Evolutionary conservation across 1,139 yeast species (phyloP).

Genomic region (Zygotorulaspora mrakii): DNA sequence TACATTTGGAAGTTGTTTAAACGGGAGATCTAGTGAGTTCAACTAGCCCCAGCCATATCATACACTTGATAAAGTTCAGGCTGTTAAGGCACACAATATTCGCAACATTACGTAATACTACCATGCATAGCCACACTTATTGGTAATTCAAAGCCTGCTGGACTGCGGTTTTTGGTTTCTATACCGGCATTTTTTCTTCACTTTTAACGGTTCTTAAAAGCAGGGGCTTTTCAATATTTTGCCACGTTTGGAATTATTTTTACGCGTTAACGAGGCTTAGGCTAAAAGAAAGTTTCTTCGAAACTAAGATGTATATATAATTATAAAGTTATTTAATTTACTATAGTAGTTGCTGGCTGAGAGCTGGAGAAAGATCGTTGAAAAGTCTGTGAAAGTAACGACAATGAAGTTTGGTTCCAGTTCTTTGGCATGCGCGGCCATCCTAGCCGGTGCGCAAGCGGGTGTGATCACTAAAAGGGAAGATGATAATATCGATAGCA

Average conservation of each 20-base stretch:
- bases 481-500: background rate
- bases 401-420: conserved; percentile 2
- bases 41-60: no score
- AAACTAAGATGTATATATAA: no score
- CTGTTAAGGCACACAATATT: no score
- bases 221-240: no score
- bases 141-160: no score
- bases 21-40: background rate
- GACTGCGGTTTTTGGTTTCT: background rate
- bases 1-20: conserved; percentile 1
- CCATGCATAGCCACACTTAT: no score
- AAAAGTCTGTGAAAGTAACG: background rate
- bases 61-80: no score
- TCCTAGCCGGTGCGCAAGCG: background rate
- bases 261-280: no score
- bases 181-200: background rate
- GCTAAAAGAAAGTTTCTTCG: no score
- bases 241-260: no score
- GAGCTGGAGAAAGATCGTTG: background rate
- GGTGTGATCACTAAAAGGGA: conserved; percentile 1
- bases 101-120: no score
- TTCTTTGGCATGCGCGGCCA: conserved; percentile 1
- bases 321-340: no score
- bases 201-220: background rate
- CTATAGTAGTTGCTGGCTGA: background rate